Evolutionary conservation across 768 basidiomycete genomes (phyloP).

Genomic region (Gymnopilus dilepis): DNA sequence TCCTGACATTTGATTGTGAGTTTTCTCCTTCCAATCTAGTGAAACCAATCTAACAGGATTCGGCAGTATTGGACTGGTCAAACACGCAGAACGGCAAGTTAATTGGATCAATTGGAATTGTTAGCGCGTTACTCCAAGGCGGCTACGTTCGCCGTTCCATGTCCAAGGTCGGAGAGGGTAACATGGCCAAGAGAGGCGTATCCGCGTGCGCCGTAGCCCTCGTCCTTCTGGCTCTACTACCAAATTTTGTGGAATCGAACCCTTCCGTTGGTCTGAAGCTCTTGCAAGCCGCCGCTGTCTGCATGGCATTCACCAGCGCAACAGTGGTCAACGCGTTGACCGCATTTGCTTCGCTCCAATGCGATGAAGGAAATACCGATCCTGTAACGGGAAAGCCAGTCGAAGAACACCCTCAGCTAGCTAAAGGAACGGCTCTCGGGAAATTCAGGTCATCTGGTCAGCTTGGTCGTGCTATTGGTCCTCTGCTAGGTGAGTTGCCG

Average conservation of each 20-base stretch:
- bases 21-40: constrained; percentile 17
- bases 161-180: constrained; percentile 75
- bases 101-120: constrained; percentile 86
- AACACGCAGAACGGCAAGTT: constrained; percentile 88
- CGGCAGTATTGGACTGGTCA: constrained; percentile 83
- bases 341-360: constrained; percentile 88
- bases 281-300: constrained; percentile 74
- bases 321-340: constrained; percentile 96
- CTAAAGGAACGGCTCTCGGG: constrained; percentile 86
- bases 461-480: constrained; percentile 91
- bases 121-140: constrained; percentile 90
- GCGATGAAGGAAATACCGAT: constrained; percentile 71
- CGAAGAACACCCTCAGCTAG: constrained; percentile 67
- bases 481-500: constrained; percentile 71
- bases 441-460: constrained; percentile 92
- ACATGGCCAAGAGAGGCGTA: constrained; percentile 85
- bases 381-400: constrained; percentile 58
- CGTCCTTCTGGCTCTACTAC: constrained; percentile 72
- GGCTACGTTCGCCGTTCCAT: constrained; percentile 90
- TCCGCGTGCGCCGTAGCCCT: constrained; percentile 75
- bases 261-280: constrained; percentile 53
- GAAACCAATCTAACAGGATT: background rate
- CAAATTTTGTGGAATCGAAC: constrained; percentile 51
- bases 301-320: constrained; percentile 92
- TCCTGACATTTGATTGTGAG: constrained; percentile 89